phyloP scores from a whole-genome alignment of 192 early-diverging fungal species.

The Podila minutissima region DNA sequence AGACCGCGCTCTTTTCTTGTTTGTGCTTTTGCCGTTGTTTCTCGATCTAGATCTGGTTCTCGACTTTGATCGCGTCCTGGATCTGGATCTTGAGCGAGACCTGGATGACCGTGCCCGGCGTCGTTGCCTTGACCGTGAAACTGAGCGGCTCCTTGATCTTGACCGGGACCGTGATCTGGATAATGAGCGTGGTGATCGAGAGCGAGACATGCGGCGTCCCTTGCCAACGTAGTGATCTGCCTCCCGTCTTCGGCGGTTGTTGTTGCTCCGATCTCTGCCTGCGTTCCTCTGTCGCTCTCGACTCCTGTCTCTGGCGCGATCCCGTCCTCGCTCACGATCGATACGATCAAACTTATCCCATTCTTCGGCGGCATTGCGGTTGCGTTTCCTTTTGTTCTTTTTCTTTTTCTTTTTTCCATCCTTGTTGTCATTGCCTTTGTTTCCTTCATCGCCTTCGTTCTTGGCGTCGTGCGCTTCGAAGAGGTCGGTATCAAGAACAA shows the following conservation, averaged over 20 bases:
- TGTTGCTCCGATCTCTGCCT: not conserved
- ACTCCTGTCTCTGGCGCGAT: not conserved
- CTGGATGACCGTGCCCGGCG: not conserved
- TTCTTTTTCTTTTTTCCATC: not conserved
- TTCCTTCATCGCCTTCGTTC: not conserved
- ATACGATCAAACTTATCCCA: not conserved
- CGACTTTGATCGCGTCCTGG: not conserved
- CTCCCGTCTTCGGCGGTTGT: not conserved
- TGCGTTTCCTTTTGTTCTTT: not conserved
- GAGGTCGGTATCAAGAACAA: slow-evolving; percentile 39
- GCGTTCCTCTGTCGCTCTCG: not conserved
- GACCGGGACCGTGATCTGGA: not conserved
- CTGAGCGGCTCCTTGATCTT: not conserved
- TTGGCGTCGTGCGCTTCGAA: not conserved
- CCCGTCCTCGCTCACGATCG: not conserved
- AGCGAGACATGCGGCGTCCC: not conserved
- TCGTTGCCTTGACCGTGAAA: not conserved
- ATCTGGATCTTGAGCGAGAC: not conserved
- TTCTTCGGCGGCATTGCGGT: not conserved
- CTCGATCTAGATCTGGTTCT: not conserved
- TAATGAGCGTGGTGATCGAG: not conserved
- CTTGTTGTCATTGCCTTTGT: not conserved
- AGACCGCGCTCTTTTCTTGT: not conserved
- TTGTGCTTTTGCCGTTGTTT: not conserved
- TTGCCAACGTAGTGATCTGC: not conserved